Evolutionary conservation across 2,329 filamentous ascomycete species (phyloP).

Genomic region (Aspergillus sp.): DNA sequence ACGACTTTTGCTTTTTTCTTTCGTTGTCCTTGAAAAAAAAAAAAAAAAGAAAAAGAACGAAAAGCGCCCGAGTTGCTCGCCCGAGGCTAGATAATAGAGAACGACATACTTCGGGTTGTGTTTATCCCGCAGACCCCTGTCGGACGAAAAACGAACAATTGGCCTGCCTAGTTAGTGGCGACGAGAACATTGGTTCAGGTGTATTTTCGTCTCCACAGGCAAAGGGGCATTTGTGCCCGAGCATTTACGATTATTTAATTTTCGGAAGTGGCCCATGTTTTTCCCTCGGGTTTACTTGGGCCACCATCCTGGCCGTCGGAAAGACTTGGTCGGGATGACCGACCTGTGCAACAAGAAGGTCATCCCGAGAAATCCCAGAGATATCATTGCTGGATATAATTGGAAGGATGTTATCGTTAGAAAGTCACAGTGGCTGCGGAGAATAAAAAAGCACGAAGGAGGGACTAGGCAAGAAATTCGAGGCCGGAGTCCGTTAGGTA

Average conservation of each 20-base stretch:
- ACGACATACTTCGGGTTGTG: neutral
- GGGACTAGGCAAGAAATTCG: neutral
- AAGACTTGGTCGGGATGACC: slow-evolving; percentile 1
- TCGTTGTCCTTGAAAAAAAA: neutral
- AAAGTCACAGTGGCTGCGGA: neutral
- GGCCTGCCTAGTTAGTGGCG: neutral
- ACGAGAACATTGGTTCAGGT: neutral
- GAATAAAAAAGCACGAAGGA: neutral
- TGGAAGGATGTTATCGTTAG: neutral
- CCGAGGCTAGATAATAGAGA: neutral
- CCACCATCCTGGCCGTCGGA: neutral
- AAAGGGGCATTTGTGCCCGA: neutral
- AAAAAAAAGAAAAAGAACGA: neutral
- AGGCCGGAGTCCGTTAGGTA: neutral
- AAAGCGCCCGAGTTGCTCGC: neutral
- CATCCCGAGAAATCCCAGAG: neutral
- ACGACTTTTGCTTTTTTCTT: no score
- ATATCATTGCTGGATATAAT: neutral
- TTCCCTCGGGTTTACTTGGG: neutral
- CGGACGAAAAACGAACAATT: neutral
- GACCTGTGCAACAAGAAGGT: neutral
- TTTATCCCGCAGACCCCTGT: no score
- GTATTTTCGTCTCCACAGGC: neutral
- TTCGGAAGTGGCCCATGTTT: neutral
- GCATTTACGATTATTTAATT: neutral